Evolutionary conservation across 2,329 filamentous ascomycete species (phyloP), one percentile per base, ranked within the genome.

Genomic region (Ophiostoma ips): DNA sequence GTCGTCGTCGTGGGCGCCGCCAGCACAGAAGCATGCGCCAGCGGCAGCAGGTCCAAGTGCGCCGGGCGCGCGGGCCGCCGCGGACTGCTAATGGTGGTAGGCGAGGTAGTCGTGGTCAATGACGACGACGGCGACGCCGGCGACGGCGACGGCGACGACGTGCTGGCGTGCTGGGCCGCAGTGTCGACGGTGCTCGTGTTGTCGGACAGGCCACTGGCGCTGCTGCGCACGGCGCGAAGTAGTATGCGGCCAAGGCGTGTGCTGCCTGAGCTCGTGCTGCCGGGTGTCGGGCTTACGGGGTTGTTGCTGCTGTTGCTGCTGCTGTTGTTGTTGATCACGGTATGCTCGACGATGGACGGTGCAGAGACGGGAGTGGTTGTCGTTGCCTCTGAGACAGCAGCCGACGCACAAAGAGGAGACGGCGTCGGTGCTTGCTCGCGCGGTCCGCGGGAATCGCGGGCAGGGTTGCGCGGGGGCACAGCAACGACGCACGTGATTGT

Each of bases 21-120:
- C 50, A 60, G 50, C 56, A 61, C 53, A 66, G 59, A 13, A 63
- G 59, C 5, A 61, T 59, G 1, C 64, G 66, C 21, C 63, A 48
- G 8, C 57, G 54, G 2, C 54, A 8, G 24, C 24, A 28, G 8
- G 24, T 28, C 24, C 24, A 8, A 5, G 24, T 28, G 4, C 5
- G 24, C 24, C 24, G 24, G 24, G 4, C 24, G 55, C 48, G 52
- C 51, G 47, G 46, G 47, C 8, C 36, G 31, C 34, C 4, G 35
- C 35, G 31, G 28, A 10, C 19, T 19, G 21, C 8, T 28, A 8
- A 8, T 28, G 24, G 8, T 8, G 24, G 24, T 28, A 4, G 24
- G 4, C 8, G 8, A 5, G 24, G 24, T 28, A 8, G 24, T 8
- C 24, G 24, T n/a, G n/a, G n/a, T n/a, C n/a, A n/a, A n/a, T n/a